Base-by-base conservation (phyloP, 352 stramenopile species). In the Phytopythium aichiense region DNA sequence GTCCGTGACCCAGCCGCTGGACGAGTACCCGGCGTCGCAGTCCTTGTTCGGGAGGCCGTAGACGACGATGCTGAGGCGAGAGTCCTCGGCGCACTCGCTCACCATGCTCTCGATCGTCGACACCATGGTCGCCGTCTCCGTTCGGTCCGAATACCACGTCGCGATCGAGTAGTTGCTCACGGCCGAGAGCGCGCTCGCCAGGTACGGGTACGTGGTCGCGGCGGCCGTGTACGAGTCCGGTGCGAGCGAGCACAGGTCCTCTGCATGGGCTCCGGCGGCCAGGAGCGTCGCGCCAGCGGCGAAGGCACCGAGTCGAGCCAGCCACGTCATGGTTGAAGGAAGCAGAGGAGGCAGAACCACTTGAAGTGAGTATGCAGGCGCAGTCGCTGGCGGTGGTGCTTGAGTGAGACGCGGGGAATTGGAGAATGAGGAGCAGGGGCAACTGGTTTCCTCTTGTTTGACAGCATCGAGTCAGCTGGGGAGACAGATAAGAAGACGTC, bases 41-140 rank as follows among this genome's bases (percentile, higher is more conserved):
- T 91, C 79, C 58, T 91, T 88, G 60, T 84, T 62, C 2, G 81
- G 81, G 18, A 91, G 67, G 15, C 81, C 81, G 58, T 91, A 91
- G 45, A 91, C 76, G 3, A 83, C 77, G 49, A 89, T 74, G 13
- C 52, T 84, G 42, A 89, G 67, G 8, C 78, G 72, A 35, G 71
- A 68, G 49, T 74, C 72, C 30, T 72, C 65, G 1, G 58, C 61
- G 33, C 79, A 89, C 6, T 65, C 33, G 15, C 37, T 63, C 4
- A 80, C 76, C 22, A 89, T 60, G 20, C 53, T 66, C 33, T 69
- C 6, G 12, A 60, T 48, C 7, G 38, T 58, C 4, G 66, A 64
- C 3, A 69, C 53, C 64, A 77, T 69, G 7, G 57, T 67, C 25
- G 66, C 57, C 18, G 67, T 50, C 13, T 58, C 72, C 23, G 66